Percentiles rank a stretch among this genome's conserved stretches.
Evolutionary conservation across 257 asterid genomes (phyloP).

Genomic region (Handroanthus guayacan): DNA sequence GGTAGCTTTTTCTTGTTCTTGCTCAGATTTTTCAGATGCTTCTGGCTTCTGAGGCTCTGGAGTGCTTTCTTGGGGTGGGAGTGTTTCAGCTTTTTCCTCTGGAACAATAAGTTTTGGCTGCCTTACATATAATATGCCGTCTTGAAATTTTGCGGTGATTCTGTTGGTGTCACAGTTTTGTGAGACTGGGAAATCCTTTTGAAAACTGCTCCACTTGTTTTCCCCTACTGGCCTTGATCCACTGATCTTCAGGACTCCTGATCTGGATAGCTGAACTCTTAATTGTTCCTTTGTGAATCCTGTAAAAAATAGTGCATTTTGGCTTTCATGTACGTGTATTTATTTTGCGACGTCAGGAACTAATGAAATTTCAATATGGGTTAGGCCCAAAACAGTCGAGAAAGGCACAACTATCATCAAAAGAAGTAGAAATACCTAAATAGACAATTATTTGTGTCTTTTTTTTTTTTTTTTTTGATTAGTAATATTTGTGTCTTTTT

Average conservation of each 20-base stretch:
- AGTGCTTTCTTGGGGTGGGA: conserved; percentile 28
- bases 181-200: conserved; percentile 58
- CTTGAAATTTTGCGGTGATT: conserved; percentile 70
- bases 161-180: conserved; percentile 51
- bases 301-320: conserved; percentile 37
- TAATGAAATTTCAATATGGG: no score
- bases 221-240: conserved; percentile 51
- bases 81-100: conserved; percentile 28
- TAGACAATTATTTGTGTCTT: no score
- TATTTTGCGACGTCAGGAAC: no score
- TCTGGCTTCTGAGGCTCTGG: conserved; percentile 28
- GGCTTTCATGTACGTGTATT: neutral
- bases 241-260: conserved; percentile 54
- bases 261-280: conserved; percentile 54
- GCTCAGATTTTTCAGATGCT: conserved; percentile 27
- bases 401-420: no score
- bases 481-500: no score
- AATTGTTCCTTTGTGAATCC: conserved; percentile 67
- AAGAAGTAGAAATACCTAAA: no score
- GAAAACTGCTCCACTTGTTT: conserved; percentile 50
- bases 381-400: no score
- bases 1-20: conserved; percentile 25
- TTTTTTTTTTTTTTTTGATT: no score
- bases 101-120: conserved; percentile 58
- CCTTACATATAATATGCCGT: conserved; percentile 50